Evolutionary conservation across 2,329 filamentous ascomycete genomes (phyloP).

Genomic region (Calcarisporium arbuscula): DNA sequence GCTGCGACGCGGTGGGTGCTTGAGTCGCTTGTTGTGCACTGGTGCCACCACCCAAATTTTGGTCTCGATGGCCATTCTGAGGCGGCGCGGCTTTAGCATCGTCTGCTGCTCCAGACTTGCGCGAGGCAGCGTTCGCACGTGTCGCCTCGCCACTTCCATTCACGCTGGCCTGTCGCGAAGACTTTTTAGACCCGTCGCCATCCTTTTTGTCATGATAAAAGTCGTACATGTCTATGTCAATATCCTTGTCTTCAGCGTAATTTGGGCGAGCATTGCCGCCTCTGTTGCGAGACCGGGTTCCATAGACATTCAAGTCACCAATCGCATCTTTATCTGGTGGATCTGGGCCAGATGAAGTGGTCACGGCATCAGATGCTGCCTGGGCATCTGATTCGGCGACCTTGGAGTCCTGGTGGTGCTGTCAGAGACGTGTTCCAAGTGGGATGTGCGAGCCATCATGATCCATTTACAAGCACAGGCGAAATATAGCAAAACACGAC

Average conservation of each 20-base stretch:
- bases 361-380: slow-evolving; percentile 26
- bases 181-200: slow-evolving; percentile 48
- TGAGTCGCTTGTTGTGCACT: slow-evolving; percentile 38
- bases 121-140: slow-evolving; percentile 28
- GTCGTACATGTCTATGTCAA: slow-evolving; percentile 82
- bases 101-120: slow-evolving; percentile 35
- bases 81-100: slow-evolving; percentile 29
- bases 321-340: slow-evolving; percentile 42
- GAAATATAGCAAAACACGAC: slow-evolving; percentile 6
- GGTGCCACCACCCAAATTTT: slow-evolving; percentile 17
- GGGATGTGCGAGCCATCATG: slow-evolving; percentile 8
- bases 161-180: slow-evolving; percentile 38
- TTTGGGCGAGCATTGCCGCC: slow-evolving; percentile 75
- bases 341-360: slow-evolving; percentile 41
- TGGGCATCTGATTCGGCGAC: slow-evolving; percentile 26
- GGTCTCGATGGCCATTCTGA: slow-evolving; percentile 32
- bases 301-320: slow-evolving; percentile 62
- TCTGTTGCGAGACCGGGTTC: slow-evolving; percentile 89
- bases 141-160: slow-evolving; percentile 29
- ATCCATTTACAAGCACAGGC: slow-evolving; percentile 1
- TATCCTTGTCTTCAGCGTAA: slow-evolving; percentile 89
- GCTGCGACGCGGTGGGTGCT: slow-evolving; percentile 37
- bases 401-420: slow-evolving; percentile 25
- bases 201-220: slow-evolving; percentile 51
- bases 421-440: slow-evolving; percentile 13